phyloP scores from a whole-genome alignment of 2,329 filamentous ascomycete species.

The Mycogone perniciosa region DNA sequence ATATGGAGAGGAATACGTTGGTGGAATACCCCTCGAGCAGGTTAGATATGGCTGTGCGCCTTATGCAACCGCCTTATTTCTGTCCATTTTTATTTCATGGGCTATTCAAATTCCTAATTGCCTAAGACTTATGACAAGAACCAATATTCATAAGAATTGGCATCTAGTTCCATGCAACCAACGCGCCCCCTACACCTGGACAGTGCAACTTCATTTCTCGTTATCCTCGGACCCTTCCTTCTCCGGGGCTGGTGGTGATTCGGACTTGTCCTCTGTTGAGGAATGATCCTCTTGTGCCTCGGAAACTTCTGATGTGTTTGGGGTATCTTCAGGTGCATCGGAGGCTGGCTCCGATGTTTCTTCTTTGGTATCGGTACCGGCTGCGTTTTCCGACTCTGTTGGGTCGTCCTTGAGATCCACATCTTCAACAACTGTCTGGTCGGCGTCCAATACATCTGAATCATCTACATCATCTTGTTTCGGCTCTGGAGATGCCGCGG shows the following conservation, averaged over 20 bases:
- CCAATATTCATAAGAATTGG: background rate
- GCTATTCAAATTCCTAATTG: background rate
- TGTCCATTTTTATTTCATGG: background rate
- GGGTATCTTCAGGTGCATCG: background rate
- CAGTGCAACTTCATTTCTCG: background rate
- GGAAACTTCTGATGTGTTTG: conserved; percentile 1
- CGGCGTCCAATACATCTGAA: conserved; percentile 7
- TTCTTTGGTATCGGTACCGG: background rate
- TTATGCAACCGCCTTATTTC: background rate
- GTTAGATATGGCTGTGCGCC: background rate
- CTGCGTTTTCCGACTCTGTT: background rate
- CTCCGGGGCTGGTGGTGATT: background rate
- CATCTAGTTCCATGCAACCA: background rate
- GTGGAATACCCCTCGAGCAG: background rate
- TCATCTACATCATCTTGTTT: conserved; percentile 9
- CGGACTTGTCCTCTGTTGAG: background rate
- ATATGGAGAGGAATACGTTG: background rate
- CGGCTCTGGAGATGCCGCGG: conserved; percentile 10
- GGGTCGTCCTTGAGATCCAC: conserved; percentile 3
- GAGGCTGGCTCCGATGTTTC: background rate
- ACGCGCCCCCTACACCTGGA: background rate
- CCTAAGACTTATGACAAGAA: background rate
- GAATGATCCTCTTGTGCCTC: conserved; percentile 3
- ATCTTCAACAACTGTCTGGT: conserved; percentile 8
- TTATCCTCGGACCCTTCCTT: background rate